Percentiles rank a stretch among this genome's conserved stretches.
These are phyloP conservation scores for Phytophthora pseudosyringae DNA, from an alignment of 352 stramenopile genomes.

Conservation along the genomic window DNA sequence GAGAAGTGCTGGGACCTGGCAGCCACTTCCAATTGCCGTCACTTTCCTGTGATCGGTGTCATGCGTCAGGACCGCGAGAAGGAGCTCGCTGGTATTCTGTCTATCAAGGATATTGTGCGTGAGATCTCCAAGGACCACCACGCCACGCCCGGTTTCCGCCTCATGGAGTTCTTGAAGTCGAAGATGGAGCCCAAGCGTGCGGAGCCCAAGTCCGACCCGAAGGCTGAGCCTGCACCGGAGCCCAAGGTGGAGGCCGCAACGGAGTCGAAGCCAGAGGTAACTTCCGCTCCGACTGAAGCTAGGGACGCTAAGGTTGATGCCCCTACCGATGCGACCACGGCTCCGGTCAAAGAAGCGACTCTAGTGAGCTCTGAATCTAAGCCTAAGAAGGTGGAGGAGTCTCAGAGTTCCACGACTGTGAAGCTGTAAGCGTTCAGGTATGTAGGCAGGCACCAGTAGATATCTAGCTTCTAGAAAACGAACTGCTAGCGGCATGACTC, in stretches of 20 bases:
- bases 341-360: slow-evolving; percentile 9
- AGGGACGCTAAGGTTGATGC: slow-evolving; percentile 18
- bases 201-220: slow-evolving; percentile 34
- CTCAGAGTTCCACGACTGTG: slow-evolving; percentile 13
- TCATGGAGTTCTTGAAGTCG: slow-evolving; percentile 90
- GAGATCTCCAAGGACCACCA: slow-evolving; percentile 86
- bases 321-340: slow-evolving; percentile 3
- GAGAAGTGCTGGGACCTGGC: slow-evolving; percentile 84
- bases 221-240: slow-evolving; percentile 22
- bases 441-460: slow-evolving; percentile 9
- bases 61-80: slow-evolving; percentile 81
- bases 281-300: slow-evolving; percentile 9
- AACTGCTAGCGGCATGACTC: slow-evolving; percentile 15
- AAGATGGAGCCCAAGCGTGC: slow-evolving; percentile 64
- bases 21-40: slow-evolving; percentile 71
- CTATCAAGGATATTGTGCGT: slow-evolving; percentile 87
- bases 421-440: slow-evolving; percentile 18
- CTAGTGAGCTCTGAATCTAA: slow-evolving; percentile 13
- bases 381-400: slow-evolving; percentile 19
- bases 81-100: slow-evolving; percentile 82
- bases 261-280: slow-evolving; percentile 24
- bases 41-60: slow-evolving; percentile 82
- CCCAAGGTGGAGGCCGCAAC: slow-evolving; percentile 14
- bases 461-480: slow-evolving; percentile 16
- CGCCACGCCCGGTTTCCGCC: slow-evolving; percentile 72